These are phyloP conservation scores for Miamiensis avidus DNA, from an alignment of 169 alveolate species.

Conservation along the genomic window DNA sequence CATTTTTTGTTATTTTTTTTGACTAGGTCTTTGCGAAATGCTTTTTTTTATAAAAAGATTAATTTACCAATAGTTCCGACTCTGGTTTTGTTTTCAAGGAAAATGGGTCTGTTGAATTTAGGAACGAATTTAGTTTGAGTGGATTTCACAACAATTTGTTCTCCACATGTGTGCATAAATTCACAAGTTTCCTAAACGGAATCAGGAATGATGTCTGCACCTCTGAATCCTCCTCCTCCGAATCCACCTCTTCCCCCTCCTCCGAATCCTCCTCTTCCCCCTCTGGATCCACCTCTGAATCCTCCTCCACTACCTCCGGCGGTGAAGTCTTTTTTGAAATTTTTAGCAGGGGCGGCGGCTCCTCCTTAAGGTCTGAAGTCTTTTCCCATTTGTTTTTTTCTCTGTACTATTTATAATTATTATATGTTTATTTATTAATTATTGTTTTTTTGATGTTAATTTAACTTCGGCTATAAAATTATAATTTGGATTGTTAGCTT, in stretches of 20 bases:
- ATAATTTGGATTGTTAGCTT: background rate
- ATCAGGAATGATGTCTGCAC: constrained; percentile 29
- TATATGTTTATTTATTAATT: too few species aligned
- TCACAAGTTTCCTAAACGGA: constrained; percentile 38
- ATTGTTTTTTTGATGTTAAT: too few species aligned
- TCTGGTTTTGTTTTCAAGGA: constrained; percentile 38
- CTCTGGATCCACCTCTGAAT: constrained; percentile 31
- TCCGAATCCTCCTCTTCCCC: constrained; percentile 28
- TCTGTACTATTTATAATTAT: too few species aligned
- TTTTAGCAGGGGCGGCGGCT: background rate
- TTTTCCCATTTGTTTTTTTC: background rate
- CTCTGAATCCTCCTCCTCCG: constrained; percentile 35
- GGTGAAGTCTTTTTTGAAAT: background rate
- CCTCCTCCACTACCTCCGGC: constrained; percentile 32
- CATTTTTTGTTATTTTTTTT: too few species aligned
- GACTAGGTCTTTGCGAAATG: too few species aligned
- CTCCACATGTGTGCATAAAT: constrained; percentile 42
- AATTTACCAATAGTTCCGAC: constrained; percentile 35
- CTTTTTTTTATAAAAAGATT: too few species aligned
- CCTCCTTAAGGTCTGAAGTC: constrained; percentile 19
- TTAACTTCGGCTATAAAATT: too few species aligned
- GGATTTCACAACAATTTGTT: constrained; percentile 41
- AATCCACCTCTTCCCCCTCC: constrained; percentile 34
- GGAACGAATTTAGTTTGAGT: constrained; percentile 35
- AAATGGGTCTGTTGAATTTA: constrained; percentile 44